A percentile compares a stretch with the other conserved stretches of the same genome.
These are phyloP conservation scores for Dendrothele bispora DNA, from an alignment of 768 basidiomycete genomes.

Conservation along the genomic window DNA sequence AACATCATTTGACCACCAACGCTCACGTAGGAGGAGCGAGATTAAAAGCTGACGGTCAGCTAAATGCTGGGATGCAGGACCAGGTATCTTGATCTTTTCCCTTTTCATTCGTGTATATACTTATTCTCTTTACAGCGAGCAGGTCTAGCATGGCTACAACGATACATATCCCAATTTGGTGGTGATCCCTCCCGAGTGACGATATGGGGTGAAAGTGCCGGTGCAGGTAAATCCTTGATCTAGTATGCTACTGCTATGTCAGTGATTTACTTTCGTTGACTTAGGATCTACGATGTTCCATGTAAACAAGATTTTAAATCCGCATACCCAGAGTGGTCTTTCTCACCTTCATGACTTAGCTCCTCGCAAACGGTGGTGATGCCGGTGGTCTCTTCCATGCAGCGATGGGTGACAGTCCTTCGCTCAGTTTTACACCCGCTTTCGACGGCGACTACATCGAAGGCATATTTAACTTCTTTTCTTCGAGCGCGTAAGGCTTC, in stretches of 20 bases:
- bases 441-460: constrained; percentile 34
- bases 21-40: constrained; percentile 29
- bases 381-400: constrained; percentile 37
- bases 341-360: constrained; percentile 20
- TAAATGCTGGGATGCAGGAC: constrained; percentile 41
- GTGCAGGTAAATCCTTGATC: constrained; percentile 11
- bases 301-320: constrained; percentile 19
- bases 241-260: constrained; percentile 13
- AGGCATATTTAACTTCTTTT: constrained; percentile 34
- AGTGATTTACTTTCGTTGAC: not conserved
- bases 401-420: constrained; percentile 45
- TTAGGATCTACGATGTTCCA: constrained; percentile 42
- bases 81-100: constrained; percentile 24
- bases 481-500: constrained; percentile 31
- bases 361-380: constrained; percentile 38
- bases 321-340: not conserved
- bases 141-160: constrained; percentile 1
- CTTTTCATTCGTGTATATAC: not conserved
- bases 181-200: constrained; percentile 4
- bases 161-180: constrained; percentile 5
- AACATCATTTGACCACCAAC: not conserved
- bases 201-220: not conserved
- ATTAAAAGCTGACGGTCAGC: constrained; percentile 28
- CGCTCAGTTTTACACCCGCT: constrained; percentile 34
- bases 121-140: constrained; percentile 6